Base-by-base conservation (phyloP, 1,139 yeast species). In the Magnusiomyces magnusii region DNA sequence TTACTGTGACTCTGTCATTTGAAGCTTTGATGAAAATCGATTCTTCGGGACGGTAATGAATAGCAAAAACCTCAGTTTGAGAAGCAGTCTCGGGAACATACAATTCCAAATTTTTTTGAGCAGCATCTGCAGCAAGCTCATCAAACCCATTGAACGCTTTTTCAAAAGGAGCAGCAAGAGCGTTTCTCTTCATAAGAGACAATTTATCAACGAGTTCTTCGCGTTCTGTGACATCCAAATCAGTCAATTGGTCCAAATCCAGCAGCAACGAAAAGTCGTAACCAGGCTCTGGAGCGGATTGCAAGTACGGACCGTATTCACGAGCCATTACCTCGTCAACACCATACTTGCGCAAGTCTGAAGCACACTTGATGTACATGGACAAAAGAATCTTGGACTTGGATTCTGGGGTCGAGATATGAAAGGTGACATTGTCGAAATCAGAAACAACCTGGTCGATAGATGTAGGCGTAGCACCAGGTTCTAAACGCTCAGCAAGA, bases 341-440 rank as follows among this genome's bases (percentile, higher is more conserved):
- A 7, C 91, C 95, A 67, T 88, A 86, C 68, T 80, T 81, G 57
- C 71, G 76, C 67, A 90, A 78, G 68, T 89, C 96, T 31, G 75
- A 73, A 85, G 87, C 90, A 68, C 96, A 86, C 71, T 86, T 87
- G 71, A 88, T 81, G 65, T 81, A 82, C 63, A 90, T 77, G 24
- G 95, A 87, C 52, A 90, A 76, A 63, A 87, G 76, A 61, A 90
- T 75, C 71, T 81, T 76, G 52, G 83, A 75, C 77, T 83, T 87
- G 68, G 78, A 79, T 69, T 82, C 90, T 17, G 92, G 85, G 51
- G 96, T 92, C 55, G 96, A 86, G 64, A 95, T 78, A 73, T 92
- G 98, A 75, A 87, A 91, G 36, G 95, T 88, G 60, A 97, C 95
- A 75, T 91, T 91, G 73, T 93, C 99, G 69, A 93, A 93, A 76